Evolutionary conservation across 768 basidiomycete species (phyloP), one percentile per base, ranked within the genome.

Genomic region (Tephrocybe sp.): DNA sequence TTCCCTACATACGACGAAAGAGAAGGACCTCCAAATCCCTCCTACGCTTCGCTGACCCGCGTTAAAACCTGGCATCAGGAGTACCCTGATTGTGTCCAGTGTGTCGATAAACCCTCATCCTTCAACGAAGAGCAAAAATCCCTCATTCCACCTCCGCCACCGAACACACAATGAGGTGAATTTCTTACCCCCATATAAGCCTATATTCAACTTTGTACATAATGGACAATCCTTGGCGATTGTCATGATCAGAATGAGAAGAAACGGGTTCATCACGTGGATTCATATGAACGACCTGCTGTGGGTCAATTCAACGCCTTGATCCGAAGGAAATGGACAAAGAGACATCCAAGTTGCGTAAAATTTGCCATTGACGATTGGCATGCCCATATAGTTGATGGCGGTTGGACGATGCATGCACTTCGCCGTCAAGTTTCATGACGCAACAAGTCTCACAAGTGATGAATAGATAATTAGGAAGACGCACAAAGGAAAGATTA

Each of bases 51-150:
- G 3, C 29, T 21, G 15, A 24, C 19, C 37, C 37, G 18, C 37
- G 19, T n/a, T 9, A 38, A 38, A 38, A 19, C 37, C 12, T 38
- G n/a, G 6, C 8, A 19, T 38, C n/a, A 19, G 37, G 21, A 19
- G 7, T 7, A 6, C 18, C 5, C 18, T 38, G 37, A 38, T 36
- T 9, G 37, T n/a, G 19, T 42, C 12, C 30, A 29, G 22, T 29
- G 33, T 34, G n/a, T 21, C 34, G 6, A 45, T 50, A 38, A 23
- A 18, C 4, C 7, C 33, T 34, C 41, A 43, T 34, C 25, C 34
- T 50, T 38, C 24, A 25, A 40, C 49, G 38, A 45, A 40, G 21
- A 37, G 43, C 49, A 40, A 31, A 50, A 50, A 45, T 50, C 43
- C 43, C 49, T 15, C 43, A 40, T 15, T 16, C 33, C 10, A 10